phyloP scores from a whole-genome alignment of 1,284 basidiomycete genomes.

The Ustilago cynodontis region DNA sequence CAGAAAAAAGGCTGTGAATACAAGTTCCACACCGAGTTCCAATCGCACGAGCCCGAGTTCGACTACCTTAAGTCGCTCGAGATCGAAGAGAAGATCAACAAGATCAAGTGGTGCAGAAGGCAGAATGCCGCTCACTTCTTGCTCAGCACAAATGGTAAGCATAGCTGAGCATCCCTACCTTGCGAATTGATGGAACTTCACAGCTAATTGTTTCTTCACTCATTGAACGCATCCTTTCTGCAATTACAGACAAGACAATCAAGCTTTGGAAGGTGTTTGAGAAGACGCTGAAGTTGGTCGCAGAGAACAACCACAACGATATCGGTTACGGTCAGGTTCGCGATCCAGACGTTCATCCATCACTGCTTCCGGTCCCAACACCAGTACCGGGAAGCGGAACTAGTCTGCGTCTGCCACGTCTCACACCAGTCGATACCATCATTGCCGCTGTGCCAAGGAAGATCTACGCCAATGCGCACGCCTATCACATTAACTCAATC shows the following conservation, averaged over 20 bases:
- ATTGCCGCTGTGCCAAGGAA: slow-evolving; percentile 98
- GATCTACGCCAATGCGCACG: slow-evolving; percentile 98
- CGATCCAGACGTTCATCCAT: slow-evolving; percentile 55
- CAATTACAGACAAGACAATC: slow-evolving; percentile 96
- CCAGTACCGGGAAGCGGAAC: slow-evolving; percentile 54
- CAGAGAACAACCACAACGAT: slow-evolving; percentile 91
- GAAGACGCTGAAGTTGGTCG: slow-evolving; percentile 93
- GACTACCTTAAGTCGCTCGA: slow-evolving; percentile 99
- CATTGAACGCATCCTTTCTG: not conserved
- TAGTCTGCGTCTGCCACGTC: slow-evolving; percentile 70
- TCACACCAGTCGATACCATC: slow-evolving; percentile 95
- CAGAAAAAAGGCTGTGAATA: slow-evolving; percentile 99
- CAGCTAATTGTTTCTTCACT: not conserved
- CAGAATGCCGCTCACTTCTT: slow-evolving; percentile 98
- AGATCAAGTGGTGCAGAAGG: slow-evolving; percentile 99
- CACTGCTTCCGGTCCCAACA: slow-evolving; percentile 51
- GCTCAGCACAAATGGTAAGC: slow-evolving; percentile 83
- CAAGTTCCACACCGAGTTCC: slow-evolving; percentile 99
- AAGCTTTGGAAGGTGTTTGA: slow-evolving; percentile 99
- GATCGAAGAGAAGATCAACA: slow-evolving; percentile 99
- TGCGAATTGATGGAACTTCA: not conserved
- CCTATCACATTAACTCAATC: slow-evolving; percentile 99
- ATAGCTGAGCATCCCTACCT: slow-evolving; percentile 13
- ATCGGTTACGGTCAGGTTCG: slow-evolving; percentile 55
- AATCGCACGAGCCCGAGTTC: slow-evolving; percentile 99